Evolutionary conservation across 2,329 filamentous ascomycete genomes (phyloP), one percentile per base, ranked within the genome.

Genomic region (Scleromitrula shiraiana): DNA sequence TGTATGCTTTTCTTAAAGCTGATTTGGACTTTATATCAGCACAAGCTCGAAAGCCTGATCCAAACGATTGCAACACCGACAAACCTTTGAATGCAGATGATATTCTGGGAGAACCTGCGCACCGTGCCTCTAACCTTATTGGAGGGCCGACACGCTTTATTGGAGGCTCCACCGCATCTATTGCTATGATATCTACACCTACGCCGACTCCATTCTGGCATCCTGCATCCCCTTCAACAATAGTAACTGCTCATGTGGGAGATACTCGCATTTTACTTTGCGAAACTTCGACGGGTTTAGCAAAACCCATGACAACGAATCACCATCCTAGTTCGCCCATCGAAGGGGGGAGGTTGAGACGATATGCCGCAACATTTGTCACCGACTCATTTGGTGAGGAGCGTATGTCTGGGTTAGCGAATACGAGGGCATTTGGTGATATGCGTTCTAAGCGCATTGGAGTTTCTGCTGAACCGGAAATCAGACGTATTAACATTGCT

Each of bases 361-460:
- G 90, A 41, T 97, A 90, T 64, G 86, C 89, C 1, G 80, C 85
- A 24, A 83, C 84, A 2, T 91, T 97, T 64, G 84, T 95, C 15
- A 93, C 91, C 0, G 93, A 98, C 68, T 94, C 88, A 27, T 98
- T 98, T 65, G 93, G 93, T 62, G 93, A 98, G 68, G 90, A 97
- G 68, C 88, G 93, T 57, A 93, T 98, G 66, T 83, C 83, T 12
- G 91, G 93, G 0, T 76, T 98, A 0, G 93, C 93, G 57, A 98
- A 98, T 68, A 94, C 88, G 26, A 85, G 93, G 24, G 78, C 93
- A 4, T 97, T 98, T 64, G 93, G 93, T 22, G 93, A 98, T 69
- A 88, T 96, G 68, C 77, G 78, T 27, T 87, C 82, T 49, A 98
- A 98, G 68, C 85, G 91, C 45, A 83, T 97, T 44, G 93, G 93